Conservation (phyloP, 1,284 basidiomycete genomes). For the Rhodotorula sp. region DNA sequence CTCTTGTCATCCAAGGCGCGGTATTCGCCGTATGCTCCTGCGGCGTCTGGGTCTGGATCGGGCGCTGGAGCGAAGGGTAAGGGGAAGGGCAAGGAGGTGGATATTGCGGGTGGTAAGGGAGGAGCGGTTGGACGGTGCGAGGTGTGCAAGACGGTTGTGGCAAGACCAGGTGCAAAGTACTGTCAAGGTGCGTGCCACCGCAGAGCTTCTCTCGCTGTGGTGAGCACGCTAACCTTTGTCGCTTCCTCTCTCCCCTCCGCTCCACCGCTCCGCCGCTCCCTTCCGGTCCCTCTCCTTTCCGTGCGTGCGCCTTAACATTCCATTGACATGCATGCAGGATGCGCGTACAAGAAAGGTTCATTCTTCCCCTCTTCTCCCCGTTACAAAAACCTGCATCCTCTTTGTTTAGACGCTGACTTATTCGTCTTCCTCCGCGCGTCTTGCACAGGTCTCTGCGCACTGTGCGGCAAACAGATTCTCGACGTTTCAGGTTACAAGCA, state of each 20-base stretch:
- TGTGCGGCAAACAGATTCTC: constrained; percentile 76
- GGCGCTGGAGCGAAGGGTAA: background rate
- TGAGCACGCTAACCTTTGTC: background rate
- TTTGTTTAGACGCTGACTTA: background rate
- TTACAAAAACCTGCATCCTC: background rate
- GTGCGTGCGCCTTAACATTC: background rate
- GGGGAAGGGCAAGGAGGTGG: constrained; percentile 45
- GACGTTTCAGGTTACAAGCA: constrained; percentile 70
- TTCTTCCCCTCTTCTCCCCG: background rate
- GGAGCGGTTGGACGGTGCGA: constrained; percentile 77
- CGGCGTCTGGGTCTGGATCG: constrained; percentile 6
- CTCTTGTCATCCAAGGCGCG: constrained; percentile 61
- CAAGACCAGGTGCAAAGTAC: constrained; percentile 78
- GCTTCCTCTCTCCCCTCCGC: no score
- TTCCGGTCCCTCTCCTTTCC: background rate
- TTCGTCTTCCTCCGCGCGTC: no score
- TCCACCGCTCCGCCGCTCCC: background rate
- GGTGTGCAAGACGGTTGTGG: constrained; percentile 73
- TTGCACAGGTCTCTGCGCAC: constrained; percentile 56
- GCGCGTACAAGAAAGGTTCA: constrained; percentile 73
- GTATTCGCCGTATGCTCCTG: constrained; percentile 52
- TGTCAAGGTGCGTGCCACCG: constrained; percentile 64
- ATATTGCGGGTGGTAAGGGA: constrained; percentile 41
- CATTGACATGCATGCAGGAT: constrained; percentile 56
- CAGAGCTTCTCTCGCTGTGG: no score